Base-by-base conservation (phyloP, 352 stramenopile species). In the Globisporangium solare region DNA sequence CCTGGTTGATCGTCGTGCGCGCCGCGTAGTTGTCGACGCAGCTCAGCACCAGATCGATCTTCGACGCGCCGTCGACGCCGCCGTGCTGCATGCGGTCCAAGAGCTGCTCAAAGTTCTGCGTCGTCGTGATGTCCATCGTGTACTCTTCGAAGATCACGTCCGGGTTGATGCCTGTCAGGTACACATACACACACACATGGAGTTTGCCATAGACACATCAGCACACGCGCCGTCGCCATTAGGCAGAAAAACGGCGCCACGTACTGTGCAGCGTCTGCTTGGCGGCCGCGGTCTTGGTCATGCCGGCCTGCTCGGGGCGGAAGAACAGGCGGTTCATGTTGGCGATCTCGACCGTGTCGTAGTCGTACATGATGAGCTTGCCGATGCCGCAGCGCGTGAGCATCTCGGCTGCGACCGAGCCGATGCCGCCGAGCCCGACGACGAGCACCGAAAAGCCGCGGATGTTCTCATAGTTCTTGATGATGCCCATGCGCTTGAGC, bases 301-400 rank as follows among this genome's bases (percentile, higher is more conserved):
- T 83, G 46, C 86, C 86, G 0, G 79, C 84, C 60, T 96, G 86
- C 57, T 93, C 79, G 3, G 86, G 86, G 4, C 84, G 83, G 63
- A 95, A 96, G 71, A 96, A 96, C 32, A 96, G 67, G 35, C 88
- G 86, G 66, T 96, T 96, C 88, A 96, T 96, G 57, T 96, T 96
- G 51, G 83, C 88, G 53, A 95, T 75, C 71, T 95, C 88, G 47
- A 96, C 88, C 24, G 68, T 87, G 66, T 96, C 88, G 64, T 95
- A 96, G 70, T 96, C 88, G 24, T 60, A 70, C 63, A 96, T 77
- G 59, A 96, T 77, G 58, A 96, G 77, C 64, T 95, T 95, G 56
- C 88, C 88, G 52, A 95, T 83, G 62, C 88, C 88, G 61, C 88
- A 96, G 43, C 88, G 86, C 53, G 83, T 91, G 56, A 96, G 76